Conservation (phyloP, 345 rosid genomes). For the Dimocarpus longan region DNA sequence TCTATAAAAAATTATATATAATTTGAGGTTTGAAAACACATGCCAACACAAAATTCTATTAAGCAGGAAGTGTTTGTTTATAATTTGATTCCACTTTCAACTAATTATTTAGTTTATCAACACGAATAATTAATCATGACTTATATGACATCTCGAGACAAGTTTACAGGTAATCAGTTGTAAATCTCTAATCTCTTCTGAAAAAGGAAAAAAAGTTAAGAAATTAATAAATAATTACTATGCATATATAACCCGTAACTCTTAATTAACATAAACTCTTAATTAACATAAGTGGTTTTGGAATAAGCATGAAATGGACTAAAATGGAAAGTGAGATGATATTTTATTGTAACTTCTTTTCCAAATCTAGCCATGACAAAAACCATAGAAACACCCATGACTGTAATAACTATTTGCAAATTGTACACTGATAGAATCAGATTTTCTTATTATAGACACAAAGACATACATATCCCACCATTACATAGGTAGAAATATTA, state of each 20-base stretch:
- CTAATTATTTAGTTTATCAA: slow-evolving; percentile 3
- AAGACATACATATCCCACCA: not conserved
- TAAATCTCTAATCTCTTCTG: not conserved
- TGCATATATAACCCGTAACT: not conserved
- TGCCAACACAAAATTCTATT: not conserved
- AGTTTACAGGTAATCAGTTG: not conserved
- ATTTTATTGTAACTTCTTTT: not conserved
- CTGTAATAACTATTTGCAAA: not conserved
- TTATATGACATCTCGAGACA: slow-evolving; percentile 6
- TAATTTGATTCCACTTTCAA: not conserved
- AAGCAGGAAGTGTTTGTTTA: not conserved
- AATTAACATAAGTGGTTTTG: not conserved
- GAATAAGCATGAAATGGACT: not conserved
- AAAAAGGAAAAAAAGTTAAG: not conserved
- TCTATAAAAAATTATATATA: not conserved
- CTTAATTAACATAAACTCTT: not conserved
- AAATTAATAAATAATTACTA: not conserved
- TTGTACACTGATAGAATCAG: not conserved
- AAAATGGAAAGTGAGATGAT: slow-evolving; percentile 14
- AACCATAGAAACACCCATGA: not conserved
- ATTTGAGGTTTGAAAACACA: not conserved
- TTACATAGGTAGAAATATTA: not conserved
- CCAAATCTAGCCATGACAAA: not conserved
- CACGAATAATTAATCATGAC: slow-evolving; percentile 7
- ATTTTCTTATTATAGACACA: not conserved